Base-by-base conservation (phyloP, 1,139 yeast species). In the Starmera stellimalicola region DNA sequence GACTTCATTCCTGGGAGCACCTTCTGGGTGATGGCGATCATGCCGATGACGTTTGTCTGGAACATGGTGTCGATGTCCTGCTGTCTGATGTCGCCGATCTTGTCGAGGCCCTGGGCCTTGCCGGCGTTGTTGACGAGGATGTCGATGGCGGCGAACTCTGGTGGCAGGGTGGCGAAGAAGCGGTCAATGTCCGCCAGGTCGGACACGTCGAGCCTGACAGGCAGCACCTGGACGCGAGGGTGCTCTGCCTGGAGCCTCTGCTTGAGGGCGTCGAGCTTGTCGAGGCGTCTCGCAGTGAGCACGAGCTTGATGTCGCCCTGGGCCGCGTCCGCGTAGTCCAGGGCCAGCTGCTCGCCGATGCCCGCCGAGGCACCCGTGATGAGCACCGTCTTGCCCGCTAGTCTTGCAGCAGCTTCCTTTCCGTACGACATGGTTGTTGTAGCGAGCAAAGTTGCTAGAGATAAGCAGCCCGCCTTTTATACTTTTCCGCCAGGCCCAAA, bases 291-390 rank as follows among this genome's bases (percentile, higher is more conserved):
- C 5, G 85, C 85, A 7, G 81, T 64, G 23, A 78, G 58, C 37
- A 80, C 61, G 40, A 79, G 63, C 44, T 72, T 72, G 49, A 78
- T 54, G 30, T 70, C 55, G 27, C 85, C 85, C 33, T 72, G 62
- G 26, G 82, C 62, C 16, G 81, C 79, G 18, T 58, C 62, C 18
- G 81, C 81, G 40, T 76, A 70, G 47, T 77, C 82, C 30, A 56
- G 50, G 5, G 84, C 87, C 8, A 81, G 73, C 26, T 81, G 81
- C 48, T 65, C 69, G 27, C 84, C 84, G 45, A 77, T 77, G 10
- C 88, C 88, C 5, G 84, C 70, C 24, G 83, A 74, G 14, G 88
- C 88, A 20, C 91, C 91, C 14, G 91, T 80, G 49, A 80, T 69
- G 26, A 81, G 65, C 25, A 75, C 62, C 23, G 68, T 66, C 50